Conservation (phyloP, 2,329 filamentous ascomycete species). For the Paecilomyces dactylethromorphus region DNA sequence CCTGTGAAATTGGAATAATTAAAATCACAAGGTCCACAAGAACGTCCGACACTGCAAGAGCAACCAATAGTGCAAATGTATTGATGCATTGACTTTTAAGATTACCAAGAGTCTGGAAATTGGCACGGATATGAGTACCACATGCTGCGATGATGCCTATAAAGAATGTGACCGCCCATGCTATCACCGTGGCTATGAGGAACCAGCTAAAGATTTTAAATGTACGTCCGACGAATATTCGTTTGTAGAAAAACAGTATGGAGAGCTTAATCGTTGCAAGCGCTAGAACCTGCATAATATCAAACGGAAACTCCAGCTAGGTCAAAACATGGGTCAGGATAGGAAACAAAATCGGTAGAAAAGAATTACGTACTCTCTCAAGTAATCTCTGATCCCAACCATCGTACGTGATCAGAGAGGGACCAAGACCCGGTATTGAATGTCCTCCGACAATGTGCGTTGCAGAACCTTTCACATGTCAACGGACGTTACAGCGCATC, state of each 20-base stretch:
- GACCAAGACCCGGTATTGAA: not conserved
- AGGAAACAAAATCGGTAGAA: not conserved
- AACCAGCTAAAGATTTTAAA: slow-evolving; percentile 6
- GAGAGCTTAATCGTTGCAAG: slow-evolving; percentile 7
- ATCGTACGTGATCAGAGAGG: not conserved
- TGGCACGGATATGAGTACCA: slow-evolving; percentile 2
- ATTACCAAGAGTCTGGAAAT: slow-evolving; percentile 3
- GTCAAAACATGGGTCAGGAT: not conserved
- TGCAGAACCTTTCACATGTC: not conserved
- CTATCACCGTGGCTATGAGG: slow-evolving; percentile 1
- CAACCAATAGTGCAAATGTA: slow-evolving; percentile 5
- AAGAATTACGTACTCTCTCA: not conserved
- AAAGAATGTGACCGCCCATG: slow-evolving; percentile 4
- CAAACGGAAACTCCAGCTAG: slow-evolving; percentile 25
- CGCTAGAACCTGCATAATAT: slow-evolving; percentile 5
- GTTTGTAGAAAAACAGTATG: slow-evolving; percentile 9
- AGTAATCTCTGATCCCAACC: not conserved
- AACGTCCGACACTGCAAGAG: slow-evolving; percentile 4
- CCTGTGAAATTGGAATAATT: slow-evolving; percentile 4
- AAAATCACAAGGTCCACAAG: slow-evolving; percentile 6
- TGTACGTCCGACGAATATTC: slow-evolving; percentile 4
- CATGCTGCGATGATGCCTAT: slow-evolving; percentile 3
- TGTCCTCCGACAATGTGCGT: not conserved
- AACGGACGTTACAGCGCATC: not conserved
- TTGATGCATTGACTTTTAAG: slow-evolving; percentile 4